These are phyloP conservation scores for Ceratocystis destructans DNA, from an alignment of 2,329 filamentous ascomycete species.

Conservation along the genomic window DNA sequence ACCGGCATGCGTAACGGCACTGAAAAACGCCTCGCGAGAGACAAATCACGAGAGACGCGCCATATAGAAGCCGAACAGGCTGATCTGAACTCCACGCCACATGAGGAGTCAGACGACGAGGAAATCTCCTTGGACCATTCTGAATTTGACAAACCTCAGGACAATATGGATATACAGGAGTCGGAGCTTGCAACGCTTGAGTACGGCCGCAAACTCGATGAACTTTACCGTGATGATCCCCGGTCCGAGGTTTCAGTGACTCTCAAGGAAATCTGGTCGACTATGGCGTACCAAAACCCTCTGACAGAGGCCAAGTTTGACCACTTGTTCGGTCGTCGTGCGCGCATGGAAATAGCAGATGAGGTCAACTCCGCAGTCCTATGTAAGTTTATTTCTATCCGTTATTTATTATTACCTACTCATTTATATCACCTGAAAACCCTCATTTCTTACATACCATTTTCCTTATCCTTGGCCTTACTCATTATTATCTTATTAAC, in stretches of 20 bases:
- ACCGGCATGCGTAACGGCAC: conserved; percentile 27
- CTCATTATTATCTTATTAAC: not conserved
- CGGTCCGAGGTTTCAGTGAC: conserved; percentile 57
- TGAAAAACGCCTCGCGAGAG: conserved; percentile 24
- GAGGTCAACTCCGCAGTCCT: conserved; percentile 89
- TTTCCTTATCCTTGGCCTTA: not conserved
- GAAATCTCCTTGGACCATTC: not conserved
- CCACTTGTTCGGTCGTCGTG: conserved; percentile 61
- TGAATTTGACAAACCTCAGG: not conserved
- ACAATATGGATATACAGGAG: conserved; percentile 26
- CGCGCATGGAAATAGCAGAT: conserved; percentile 69
- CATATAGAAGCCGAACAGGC: conserved; percentile 39
- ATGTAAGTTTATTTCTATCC: conserved; percentile 40
- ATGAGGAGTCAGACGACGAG: not conserved
- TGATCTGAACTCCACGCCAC: conserved; percentile 9
- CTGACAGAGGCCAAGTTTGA: conserved; percentile 59
- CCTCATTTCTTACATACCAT: not conserved
- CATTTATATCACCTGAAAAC: no score
- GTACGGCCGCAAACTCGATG: conserved; percentile 66
- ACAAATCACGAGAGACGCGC: not conserved
- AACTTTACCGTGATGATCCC: conserved; percentile 61
- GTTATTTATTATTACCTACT: not conserved
- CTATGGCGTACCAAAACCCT: conserved; percentile 77
- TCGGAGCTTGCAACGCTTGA: conserved; percentile 56
- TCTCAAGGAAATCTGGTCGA: conserved; percentile 71